Conservation (phyloP, 345 rosid genomes). For the Populus deltoides region DNA sequence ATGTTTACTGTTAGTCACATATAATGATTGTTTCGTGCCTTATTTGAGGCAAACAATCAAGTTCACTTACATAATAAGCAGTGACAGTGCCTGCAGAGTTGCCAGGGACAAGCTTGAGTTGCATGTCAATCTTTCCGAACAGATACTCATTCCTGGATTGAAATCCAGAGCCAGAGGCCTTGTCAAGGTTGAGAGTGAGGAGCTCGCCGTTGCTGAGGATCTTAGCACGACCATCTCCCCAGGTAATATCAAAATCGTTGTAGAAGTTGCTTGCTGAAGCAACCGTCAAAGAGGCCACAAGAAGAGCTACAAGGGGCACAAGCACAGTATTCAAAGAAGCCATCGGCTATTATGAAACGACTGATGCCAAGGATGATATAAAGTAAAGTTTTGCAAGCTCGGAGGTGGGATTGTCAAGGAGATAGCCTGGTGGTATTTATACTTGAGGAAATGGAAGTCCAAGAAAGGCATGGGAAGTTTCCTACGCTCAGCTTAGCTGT, state of each 20-base stretch:
- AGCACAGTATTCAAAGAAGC: no score
- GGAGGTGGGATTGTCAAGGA: no score
- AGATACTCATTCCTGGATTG: slow-evolving; percentile 54
- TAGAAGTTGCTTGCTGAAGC: slow-evolving; percentile 38
- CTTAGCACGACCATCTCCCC: slow-evolving; percentile 57
- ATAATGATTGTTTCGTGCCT: background rate
- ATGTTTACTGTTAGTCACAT: background rate
- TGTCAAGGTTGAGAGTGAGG: slow-evolving; percentile 56
- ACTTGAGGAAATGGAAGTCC: no score
- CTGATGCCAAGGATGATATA: no score
- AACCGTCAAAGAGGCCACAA: background rate
- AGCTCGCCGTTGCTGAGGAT: slow-evolving; percentile 44
- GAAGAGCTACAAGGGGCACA: background rate
- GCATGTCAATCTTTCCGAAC: slow-evolving; percentile 62
- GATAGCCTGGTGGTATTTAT: no score
- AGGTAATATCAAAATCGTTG: slow-evolving; percentile 50
- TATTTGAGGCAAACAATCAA: background rate
- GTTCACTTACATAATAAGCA: slow-evolving; percentile 53
- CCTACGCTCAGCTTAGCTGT: no score
- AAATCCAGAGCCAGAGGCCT: slow-evolving; percentile 71
- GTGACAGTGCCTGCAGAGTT: slow-evolving; percentile 86
- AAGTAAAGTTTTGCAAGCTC: no score
- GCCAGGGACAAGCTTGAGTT: slow-evolving; percentile 68
- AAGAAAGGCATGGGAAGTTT: no score
- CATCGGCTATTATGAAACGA: no score